Evolutionary conservation across 768 basidiomycete species (phyloP), one percentile per base, ranked within the genome.

Genomic region (Hygrophoropsis aurantiaca): DNA sequence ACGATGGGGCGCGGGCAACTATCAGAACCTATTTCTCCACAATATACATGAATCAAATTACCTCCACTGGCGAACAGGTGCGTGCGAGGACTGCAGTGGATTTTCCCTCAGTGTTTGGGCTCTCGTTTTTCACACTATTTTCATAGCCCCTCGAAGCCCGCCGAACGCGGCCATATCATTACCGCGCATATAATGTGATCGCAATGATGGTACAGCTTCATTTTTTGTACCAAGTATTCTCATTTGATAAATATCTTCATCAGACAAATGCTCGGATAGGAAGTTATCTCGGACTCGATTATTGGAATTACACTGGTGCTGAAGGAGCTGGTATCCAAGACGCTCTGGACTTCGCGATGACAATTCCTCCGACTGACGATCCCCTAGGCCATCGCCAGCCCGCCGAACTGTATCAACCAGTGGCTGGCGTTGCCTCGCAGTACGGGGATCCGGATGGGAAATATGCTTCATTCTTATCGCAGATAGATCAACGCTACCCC

Each of bases 141-240:
- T 38, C 39, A 4, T 46, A 82, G 79, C 83, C 84, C 10, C 61
- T 81, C 11, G 84, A 86, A 66, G 73, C 80, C 15, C 70, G 61
- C 3, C 78, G 84, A 21, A 82, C 82, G 1, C 70, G 78, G 10
- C 82, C 84, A 13, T 85, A 78, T 60, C 84, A 86, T 57, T 85
- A 86, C 58, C 74, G 80, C 9, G 74, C 77, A 0, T 86, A 83
- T 65, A 87, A 87, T 51, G 70, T 85, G 13, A 80, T 78, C 2
- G 84, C 81, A 7, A 81, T 85, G 78, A 79, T 84, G 40, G 82
- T 84, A 51, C 58, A 77, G 59, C 8, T 5, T 37, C 19, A 18
- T n/a, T 11, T 13, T 11, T 32, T 26, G 40, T 25, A 6, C 19
- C 21, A 24, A 6, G 39, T 19, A n/a, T 39, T 7, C n/a, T 32